Base-by-base conservation (phyloP, 2,329 filamentous ascomycete genomes). In the Calonectria honghensis region DNA sequence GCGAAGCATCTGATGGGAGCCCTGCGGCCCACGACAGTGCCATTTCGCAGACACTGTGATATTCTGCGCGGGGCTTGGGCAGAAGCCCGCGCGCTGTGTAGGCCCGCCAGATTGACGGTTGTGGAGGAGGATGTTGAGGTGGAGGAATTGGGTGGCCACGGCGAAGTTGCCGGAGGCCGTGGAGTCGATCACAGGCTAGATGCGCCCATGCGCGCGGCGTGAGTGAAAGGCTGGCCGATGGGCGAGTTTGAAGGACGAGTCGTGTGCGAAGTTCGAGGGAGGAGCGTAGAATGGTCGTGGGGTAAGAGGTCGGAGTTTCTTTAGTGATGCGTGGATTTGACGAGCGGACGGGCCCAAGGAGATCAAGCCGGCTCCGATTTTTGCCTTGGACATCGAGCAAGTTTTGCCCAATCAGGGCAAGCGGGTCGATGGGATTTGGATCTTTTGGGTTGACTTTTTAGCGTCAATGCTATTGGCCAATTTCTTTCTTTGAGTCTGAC, bases 71-170 rank as follows among this genome's bases (percentile, higher is more conserved):
- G 80, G 86, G 87, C 86, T 82, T 85, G 84, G 82, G 86, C 85
- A 82, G 84, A 83, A 79, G 85, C 83, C 85, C 88, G 87, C 83
- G 84, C 82, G 79, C 85, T 83, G 78, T 84, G 85, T 73, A 83
- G 72, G 75, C 77, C 77, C 78, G 84, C 84, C 85, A 85, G 79
- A 75, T 83, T 85, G 80, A 76, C 74, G 79, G 74, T 59, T 75
- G 76, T 77, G 52, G 51, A 63, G 39, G 51, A 39, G 45, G 24
- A 41, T 32, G 50, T 69, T 50, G 51, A 37, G 59, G 59, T 57
- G 65, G 51, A 50, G 52, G 68, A 63, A 73, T 57, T 64, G 64
- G 68, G 67, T 73, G 70, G 73, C 72, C 63, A 72, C 45, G 39
- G 24, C 14, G 31, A 72, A 52, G 72, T 68, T 77, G 74, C 73